These are phyloP conservation scores for Daphne laureola DNA, from an alignment of 441 rosid genomes.

Conservation along the genomic window DNA sequence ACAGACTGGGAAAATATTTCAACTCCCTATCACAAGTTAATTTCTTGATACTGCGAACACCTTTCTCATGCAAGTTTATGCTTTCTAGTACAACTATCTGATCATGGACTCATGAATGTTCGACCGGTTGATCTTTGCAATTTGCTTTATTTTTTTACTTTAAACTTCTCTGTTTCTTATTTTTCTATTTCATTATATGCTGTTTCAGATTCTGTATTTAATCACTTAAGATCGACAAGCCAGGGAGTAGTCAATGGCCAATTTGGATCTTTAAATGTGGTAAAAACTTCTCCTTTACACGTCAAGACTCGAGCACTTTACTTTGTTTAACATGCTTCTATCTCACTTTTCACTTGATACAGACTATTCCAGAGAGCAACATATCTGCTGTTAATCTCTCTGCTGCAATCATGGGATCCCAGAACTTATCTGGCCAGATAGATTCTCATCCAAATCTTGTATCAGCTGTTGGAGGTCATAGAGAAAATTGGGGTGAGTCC, in stretches of 20 bases:
- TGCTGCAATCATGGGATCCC: conserved; percentile 27
- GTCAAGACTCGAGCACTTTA: conserved; percentile 4
- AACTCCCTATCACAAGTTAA: no score
- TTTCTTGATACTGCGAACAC: no score
- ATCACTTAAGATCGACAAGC: conserved; percentile 42
- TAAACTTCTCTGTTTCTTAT: conserved; percentile 3
- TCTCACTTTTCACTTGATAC: conserved; percentile 14
- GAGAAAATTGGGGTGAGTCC: conserved; percentile 58
- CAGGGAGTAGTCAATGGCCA: conserved; percentile 40
- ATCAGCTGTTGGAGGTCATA: conserved; percentile 36
- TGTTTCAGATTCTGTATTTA: conserved; percentile 39
- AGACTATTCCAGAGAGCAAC: conserved; percentile 25
- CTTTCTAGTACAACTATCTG: no score
- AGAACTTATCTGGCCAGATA: conserved; percentile 26
- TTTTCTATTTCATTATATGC: conserved; percentile 6
- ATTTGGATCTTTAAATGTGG: conserved; percentile 45
- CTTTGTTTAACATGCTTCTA: conserved; percentile 12
- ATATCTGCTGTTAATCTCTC: conserved; percentile 28
- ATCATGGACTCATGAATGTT: no score
- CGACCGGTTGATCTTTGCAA: no score
- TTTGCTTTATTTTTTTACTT: neutral
- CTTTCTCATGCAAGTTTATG: no score
- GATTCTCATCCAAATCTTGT: conserved; percentile 31
- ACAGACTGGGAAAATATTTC: no score
- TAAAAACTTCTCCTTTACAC: conserved; percentile 10